Evolutionary conservation across 2,329 filamentous ascomycete genomes (phyloP), one percentile per base, ranked within the genome.

Genomic region (Ascochyta clinopodiicola): DNA sequence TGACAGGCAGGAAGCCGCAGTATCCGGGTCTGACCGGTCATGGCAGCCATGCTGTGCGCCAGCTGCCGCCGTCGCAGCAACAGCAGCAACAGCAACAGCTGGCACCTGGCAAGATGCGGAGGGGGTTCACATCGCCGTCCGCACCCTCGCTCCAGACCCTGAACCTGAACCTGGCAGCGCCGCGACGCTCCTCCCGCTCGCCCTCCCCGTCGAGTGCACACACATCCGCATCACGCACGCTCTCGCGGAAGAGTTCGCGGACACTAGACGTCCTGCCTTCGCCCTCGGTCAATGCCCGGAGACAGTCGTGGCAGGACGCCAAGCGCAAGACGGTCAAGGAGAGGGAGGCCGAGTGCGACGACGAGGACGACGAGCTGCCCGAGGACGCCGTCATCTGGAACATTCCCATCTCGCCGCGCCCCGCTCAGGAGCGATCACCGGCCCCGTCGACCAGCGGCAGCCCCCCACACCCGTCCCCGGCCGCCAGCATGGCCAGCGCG

Each of bases 311-410:
- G 89, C 88, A 92, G 72, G 83, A 87, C 0, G 84, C 79, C 39
- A 62, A 66, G 29, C 82, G 88, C 53, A 94, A 92, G 73, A 86
- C 88, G 0, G 81, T 85, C 1, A 78, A 87, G 56, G 86, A 93
- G 66, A 79, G 92, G 47, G 91, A 95, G 71, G 84, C 85, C 50
- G 90, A 94, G 69, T 93, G 91, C 64, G 89, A 93, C 63, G 88
- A 92, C 49, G 70, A 70, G 40, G 89, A 92, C 67, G 86, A 91
- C 59, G 82, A 84, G 53, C 88, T 95, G 27, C 91, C 91, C 0
- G 90, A 93, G 24, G 90, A 91, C 49, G 84, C 90, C 22, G 83
- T 92, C 47, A 83, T 95, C 42, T 90, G 91, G 76, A 95, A 95
- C 61, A 88, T 95, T 2, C 91, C 91, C 5, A 86, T 95, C 40